Evolutionary conservation across 2,329 filamentous ascomycete genomes (phyloP).

Genomic region (Cadophora sp.): DNA sequence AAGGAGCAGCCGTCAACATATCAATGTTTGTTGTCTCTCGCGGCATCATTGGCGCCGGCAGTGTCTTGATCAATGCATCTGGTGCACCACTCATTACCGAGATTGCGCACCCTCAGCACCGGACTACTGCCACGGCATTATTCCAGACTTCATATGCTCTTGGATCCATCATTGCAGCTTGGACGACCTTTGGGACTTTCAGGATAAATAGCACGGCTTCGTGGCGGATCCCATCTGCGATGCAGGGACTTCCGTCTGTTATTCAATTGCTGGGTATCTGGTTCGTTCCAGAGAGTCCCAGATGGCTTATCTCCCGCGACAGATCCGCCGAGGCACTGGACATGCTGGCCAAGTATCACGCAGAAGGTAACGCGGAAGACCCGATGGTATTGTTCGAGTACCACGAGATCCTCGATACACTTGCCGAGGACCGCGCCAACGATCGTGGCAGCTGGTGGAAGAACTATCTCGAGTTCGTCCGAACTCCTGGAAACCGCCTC

Average conservation of each 20-base stretch:
- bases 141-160: slow-evolving; percentile 44
- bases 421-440: slow-evolving; percentile 15
- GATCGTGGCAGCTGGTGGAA: slow-evolving; percentile 24
- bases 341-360: slow-evolving; percentile 60
- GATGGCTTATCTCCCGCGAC: slow-evolving; percentile 62
- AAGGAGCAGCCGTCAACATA: too few species aligned
- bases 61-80: too few species aligned
- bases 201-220: slow-evolving; percentile 41
- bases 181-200: slow-evolving; percentile 45
- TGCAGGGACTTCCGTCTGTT: slow-evolving; percentile 38
- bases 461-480: slow-evolving; percentile 65
- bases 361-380: slow-evolving; percentile 55
- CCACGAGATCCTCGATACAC: slow-evolving; percentile 24
- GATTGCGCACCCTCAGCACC: slow-evolving; percentile 45
- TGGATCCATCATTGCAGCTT: slow-evolving; percentile 45
- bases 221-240: slow-evolving; percentile 44
- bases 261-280: slow-evolving; percentile 38
- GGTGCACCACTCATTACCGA: slow-evolving; percentile 44
- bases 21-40: too few species aligned
- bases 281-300: slow-evolving; percentile 61
- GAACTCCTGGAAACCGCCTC: slow-evolving; percentile 25
- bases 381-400: slow-evolving; percentile 55
- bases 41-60: too few species aligned
- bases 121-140: slow-evolving; percentile 43
- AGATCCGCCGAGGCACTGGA: slow-evolving; percentile 57